phyloP scores from a whole-genome alignment of 2,329 filamentous ascomycete genomes.

The Zopfia rhizophila region DNA sequence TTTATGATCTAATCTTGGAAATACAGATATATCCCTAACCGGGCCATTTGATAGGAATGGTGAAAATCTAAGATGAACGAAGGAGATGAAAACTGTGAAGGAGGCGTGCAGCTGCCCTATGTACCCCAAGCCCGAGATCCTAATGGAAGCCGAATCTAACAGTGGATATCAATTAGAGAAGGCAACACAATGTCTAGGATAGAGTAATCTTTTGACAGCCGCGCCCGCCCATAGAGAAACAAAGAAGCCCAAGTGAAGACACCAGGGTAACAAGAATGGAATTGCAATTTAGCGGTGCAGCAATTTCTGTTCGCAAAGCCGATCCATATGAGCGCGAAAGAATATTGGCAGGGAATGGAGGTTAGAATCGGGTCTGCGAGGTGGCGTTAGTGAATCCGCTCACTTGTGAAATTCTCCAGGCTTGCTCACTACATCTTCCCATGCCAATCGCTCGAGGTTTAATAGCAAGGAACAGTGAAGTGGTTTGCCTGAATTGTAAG shows the following conservation, averaged over 20 bases:
- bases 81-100: constrained; percentile 17
- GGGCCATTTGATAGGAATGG: constrained; percentile 1
- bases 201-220: constrained; percentile 14
- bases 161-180: constrained; percentile 16
- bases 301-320: no score
- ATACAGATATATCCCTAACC: constrained; percentile 6
- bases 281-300: no score
- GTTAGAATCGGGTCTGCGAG: no score
- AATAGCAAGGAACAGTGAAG: no score
- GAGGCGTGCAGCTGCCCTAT: constrained; percentile 18
- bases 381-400: no score
- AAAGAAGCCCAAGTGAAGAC: constrained; percentile 11
- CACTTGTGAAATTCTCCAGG: no score
- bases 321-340: no score
- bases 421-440: no score
- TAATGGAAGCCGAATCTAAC: constrained; percentile 17
- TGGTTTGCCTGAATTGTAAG: no score
- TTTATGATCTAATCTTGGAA: constrained; percentile 4
- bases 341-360: no score
- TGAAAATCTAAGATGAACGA: constrained; percentile 3
- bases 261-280: constrained; percentile 21
- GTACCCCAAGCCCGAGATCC: constrained; percentile 13
- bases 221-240: constrained; percentile 16
- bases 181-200: constrained; percentile 12
- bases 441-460: no score